phyloP scores from a whole-genome alignment of 2,329 filamentous ascomycete genomes.

The Aspergillus intermedius region DNA sequence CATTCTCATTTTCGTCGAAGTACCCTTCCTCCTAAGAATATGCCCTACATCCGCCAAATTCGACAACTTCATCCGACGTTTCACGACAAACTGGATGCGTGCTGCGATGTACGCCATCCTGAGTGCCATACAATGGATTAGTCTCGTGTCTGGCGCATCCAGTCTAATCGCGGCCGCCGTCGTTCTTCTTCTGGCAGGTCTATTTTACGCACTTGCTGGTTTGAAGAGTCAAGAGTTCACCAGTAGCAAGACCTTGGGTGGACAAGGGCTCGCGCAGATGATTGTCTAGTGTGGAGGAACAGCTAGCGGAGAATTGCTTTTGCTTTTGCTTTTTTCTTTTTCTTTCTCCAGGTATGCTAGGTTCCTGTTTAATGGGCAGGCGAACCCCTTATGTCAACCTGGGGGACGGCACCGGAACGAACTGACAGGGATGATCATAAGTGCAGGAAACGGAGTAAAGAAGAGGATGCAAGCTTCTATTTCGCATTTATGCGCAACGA shows the following conservation, averaged over 20 bases:
- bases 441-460: neutral
- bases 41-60: constrained; percentile 90
- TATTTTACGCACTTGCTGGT: constrained; percentile 61
- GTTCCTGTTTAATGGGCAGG: neutral
- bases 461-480: constrained; percentile 4
- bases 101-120: constrained; percentile 78
- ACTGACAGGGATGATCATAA: neutral
- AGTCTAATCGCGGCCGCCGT: constrained; percentile 82
- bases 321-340: neutral
- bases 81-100: constrained; percentile 96
- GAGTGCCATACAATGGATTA: constrained; percentile 73
- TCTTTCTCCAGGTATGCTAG: neutral
- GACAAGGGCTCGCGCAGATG: constrained; percentile 93
- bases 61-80: constrained; percentile 79
- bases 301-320: neutral
- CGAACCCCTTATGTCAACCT: neutral
- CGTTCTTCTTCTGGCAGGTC: constrained; percentile 65
- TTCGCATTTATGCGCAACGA: constrained; percentile 14
- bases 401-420: neutral
- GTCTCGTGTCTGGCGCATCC: constrained; percentile 47
- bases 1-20: constrained; percentile 76
- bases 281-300: constrained; percentile 62
- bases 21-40: constrained; percentile 91
- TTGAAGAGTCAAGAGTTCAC: constrained; percentile 42
- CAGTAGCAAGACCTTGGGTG: constrained; percentile 87